Evolutionary conservation across 805 yeast species (phyloP).

Genomic region (Tetrapisispora arboricola): DNA sequence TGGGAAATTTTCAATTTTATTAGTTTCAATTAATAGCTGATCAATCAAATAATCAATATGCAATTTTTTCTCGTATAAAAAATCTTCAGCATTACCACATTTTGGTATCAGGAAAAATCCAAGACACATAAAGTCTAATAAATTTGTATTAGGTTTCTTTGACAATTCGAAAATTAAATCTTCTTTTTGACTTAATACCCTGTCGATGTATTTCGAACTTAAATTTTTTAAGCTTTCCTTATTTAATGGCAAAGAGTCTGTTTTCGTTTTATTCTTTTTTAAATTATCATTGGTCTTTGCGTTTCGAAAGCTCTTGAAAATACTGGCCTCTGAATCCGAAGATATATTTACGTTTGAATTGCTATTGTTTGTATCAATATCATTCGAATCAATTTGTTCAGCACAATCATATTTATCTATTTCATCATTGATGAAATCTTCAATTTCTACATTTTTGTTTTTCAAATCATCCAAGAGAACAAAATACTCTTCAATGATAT

Average conservation of each 20-base stretch:
- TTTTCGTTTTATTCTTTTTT: neutral
- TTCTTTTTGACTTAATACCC: neutral
- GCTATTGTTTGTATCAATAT: neutral
- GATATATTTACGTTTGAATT: neutral
- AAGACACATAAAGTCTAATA: constrained; percentile 39
- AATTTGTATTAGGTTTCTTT: constrained; percentile 1
- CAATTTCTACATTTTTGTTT: constrained; percentile 11
- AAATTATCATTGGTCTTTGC: neutral
- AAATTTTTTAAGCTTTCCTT: neutral
- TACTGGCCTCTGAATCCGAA: neutral
- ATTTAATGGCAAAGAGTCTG: neutral
- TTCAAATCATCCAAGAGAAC: constrained; percentile 22
- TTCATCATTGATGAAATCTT: constrained; percentile 5
- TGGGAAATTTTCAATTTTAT: constrained; percentile 4
- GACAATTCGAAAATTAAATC: neutral
- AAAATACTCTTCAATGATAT: constrained; percentile 34
- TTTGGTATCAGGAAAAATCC: constrained; percentile 24
- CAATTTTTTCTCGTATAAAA: constrained; percentile 7
- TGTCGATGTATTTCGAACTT: neutral
- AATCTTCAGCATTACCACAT: constrained; percentile 3
- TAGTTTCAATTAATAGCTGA: constrained; percentile 13
- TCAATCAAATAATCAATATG: constrained; percentile 21
- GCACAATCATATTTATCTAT: neutral
- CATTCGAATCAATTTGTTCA: neutral
- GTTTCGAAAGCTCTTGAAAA: neutral